Conservation (phyloP, 2,329 filamentous ascomycete species). For the Colletotrichum acutatum region DNA sequence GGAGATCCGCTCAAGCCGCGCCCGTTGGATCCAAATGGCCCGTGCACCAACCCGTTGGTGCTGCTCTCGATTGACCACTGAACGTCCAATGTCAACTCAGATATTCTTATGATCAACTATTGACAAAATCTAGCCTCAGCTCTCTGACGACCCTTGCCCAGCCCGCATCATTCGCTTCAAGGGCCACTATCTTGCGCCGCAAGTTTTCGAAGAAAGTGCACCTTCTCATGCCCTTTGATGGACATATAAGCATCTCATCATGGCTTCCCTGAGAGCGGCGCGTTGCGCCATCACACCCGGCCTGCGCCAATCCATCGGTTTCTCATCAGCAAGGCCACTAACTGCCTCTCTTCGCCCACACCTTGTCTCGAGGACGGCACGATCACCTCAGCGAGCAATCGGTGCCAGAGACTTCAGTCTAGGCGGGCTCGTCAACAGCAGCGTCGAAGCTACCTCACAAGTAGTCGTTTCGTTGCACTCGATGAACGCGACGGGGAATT, state of each 20-base stretch:
- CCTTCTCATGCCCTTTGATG: background rate
- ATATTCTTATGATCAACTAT: background rate
- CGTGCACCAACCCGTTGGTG: background rate
- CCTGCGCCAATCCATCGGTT: slow-evolving; percentile 2
- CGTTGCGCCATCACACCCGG: slow-evolving; percentile 3
- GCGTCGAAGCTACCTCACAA: slow-evolving; percentile 32
- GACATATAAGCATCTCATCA: background rate
- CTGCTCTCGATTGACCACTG: slow-evolving; percentile 11
- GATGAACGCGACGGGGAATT: background rate
- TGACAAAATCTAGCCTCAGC: background rate
- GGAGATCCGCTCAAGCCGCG: background rate
- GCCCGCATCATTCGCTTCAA: background rate
- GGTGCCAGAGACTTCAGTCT: slow-evolving; percentile 43
- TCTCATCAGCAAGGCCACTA: slow-evolving; percentile 12
- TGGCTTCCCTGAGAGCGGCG: slow-evolving; percentile 24
- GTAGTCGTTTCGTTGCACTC: slow-evolving; percentile 27
- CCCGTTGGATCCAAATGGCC: background rate
- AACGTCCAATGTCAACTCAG: background rate
- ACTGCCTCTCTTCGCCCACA: slow-evolving; percentile 13
- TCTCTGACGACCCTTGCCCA: background rate
- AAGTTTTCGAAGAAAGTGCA: background rate
- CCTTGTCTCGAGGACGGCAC: background rate
- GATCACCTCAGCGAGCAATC: background rate
- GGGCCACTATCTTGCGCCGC: background rate
- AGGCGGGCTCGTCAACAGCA: slow-evolving; percentile 34